These are phyloP conservation scores for Sporothrix mexicana DNA, from an alignment of 2,329 filamentous ascomycete species.

Conservation along the genomic window DNA sequence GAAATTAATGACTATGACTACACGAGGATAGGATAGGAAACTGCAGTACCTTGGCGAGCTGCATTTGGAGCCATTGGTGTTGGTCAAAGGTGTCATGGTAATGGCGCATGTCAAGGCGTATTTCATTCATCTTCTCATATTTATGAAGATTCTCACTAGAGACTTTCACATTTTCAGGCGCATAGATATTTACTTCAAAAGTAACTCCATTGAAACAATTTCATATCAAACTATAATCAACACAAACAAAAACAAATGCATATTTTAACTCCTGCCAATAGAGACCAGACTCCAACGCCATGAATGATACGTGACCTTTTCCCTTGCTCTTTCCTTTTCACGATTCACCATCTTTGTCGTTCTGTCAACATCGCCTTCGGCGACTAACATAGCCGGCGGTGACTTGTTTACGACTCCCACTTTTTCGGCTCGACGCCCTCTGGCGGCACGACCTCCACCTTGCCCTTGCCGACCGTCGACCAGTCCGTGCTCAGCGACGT, in stretches of 20 bases:
- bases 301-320: too few relatives aligned
- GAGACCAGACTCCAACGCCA: too few relatives aligned
- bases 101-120: background rate
- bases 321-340: too few relatives aligned
- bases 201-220: too few relatives aligned
- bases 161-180: background rate
- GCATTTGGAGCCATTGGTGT: background rate
- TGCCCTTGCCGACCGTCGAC: conserved; percentile 75
- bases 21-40: background rate
- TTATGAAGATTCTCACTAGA: background rate
- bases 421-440: conserved; percentile 79
- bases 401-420: conserved; percentile 52
- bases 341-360: too few relatives aligned
- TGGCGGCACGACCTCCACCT: conserved; percentile 74
- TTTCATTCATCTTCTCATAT: background rate
- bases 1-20: background rate
- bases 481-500: conserved; percentile 93
- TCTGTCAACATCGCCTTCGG: too few relatives aligned
- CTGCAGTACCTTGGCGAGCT: background rate
- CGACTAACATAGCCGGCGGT: too few relatives aligned
- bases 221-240: background rate
- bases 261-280: background rate
- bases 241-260: background rate
- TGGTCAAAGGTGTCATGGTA: background rate
- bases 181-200: background rate